Evolutionary conservation across 106 monocot genomes (phyloP).

Genomic region (Dioscorea alata): DNA sequence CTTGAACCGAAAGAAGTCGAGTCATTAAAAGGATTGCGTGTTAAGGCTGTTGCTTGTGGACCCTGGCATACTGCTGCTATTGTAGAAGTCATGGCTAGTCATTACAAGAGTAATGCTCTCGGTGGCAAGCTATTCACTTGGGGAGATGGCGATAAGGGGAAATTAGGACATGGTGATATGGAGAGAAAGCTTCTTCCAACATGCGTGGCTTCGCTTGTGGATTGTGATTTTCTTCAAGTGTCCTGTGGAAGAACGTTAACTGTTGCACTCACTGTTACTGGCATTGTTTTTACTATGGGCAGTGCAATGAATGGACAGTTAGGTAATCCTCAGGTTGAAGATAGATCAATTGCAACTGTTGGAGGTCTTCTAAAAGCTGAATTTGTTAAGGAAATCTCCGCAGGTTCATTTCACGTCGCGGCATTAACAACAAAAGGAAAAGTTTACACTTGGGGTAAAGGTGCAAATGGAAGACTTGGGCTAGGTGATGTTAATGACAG

Average conservation of each 20-base stretch:
- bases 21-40: slow-evolving; percentile 36
- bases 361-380: slow-evolving; percentile 54
- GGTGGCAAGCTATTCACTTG: slow-evolving; percentile 56
- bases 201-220: slow-evolving; percentile 45
- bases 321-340: slow-evolving; percentile 35
- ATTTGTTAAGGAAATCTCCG: slow-evolving; percentile 58
- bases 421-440: slow-evolving; percentile 48
- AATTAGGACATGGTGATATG: slow-evolving; percentile 39
- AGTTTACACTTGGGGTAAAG: slow-evolving; percentile 76
- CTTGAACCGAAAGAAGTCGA: slow-evolving; percentile 51
- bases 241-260: slow-evolving; percentile 45
- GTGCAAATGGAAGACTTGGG: slow-evolving; percentile 57
- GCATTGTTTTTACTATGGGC: slow-evolving; percentile 48
- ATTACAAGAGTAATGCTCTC: slow-evolving; percentile 27
- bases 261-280: slow-evolving; percentile 39
- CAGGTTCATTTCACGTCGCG: slow-evolving; percentile 62
- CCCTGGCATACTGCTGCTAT: slow-evolving; percentile 63
- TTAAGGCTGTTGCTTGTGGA: slow-evolving; percentile 60
- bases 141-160: slow-evolving; percentile 55
- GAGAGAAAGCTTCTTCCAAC: slow-evolving; percentile 46
- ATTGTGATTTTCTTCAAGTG: slow-evolving; percentile 51
- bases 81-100: slow-evolving; percentile 29
- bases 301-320: slow-evolving; percentile 31
- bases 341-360: slow-evolving; percentile 29
- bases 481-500: slow-evolving; percentile 56